Base-by-base conservation (phyloP, 257 asterid genomes). In the Gentiana straminea region DNA sequence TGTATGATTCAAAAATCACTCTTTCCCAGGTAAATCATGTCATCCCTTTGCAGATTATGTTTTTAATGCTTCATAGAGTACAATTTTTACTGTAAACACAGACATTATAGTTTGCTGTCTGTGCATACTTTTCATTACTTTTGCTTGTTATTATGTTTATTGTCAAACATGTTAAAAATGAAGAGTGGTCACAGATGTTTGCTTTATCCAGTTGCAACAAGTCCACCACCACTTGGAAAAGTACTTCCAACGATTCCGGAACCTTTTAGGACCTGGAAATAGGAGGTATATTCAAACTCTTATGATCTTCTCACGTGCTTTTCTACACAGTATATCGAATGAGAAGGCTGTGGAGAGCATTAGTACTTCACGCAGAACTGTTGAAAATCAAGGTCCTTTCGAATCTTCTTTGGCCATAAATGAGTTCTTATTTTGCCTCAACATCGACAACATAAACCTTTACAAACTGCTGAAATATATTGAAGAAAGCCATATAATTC, bases 371-470 rank as follows among this genome's bases (percentile, higher is more conserved):
- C 68, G 65, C 66, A 69, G 75, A 59, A 64, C 75, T 15, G 78
- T 63, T 55, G 81, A 69, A 71, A 59, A 57, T 59, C 66, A 62
- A 76, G 71, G 52, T 67, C 65, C 70, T 35, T 61, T 68, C 35
- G 79, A 58, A 60, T 77, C 79, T 64, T 78, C 86, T 41, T 77
- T 74, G 86, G 65, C 93, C 49, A 79, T 88, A 64, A 83, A 92
- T 47, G 98, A 85, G 57, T 92, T 92, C 65, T 73, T 92, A 51
- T 92, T 92, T 80, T 74, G 85, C 60, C 92, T 77, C 68, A 81
- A 92, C 73, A 83, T 87, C 46, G 97, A 92, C 83, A 92, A 87
- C 76, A 85, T 92, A 81, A 92, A 92, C 83, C 71, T 92, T 61
- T 75, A 81, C 70, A 92, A 85, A 72, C 73, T 92, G 64, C 64